Evolutionary conservation across 306 rosid species (phyloP), one percentile per base, ranked within the genome.

Genomic region (Heteromeles arbutifolia): DNA sequence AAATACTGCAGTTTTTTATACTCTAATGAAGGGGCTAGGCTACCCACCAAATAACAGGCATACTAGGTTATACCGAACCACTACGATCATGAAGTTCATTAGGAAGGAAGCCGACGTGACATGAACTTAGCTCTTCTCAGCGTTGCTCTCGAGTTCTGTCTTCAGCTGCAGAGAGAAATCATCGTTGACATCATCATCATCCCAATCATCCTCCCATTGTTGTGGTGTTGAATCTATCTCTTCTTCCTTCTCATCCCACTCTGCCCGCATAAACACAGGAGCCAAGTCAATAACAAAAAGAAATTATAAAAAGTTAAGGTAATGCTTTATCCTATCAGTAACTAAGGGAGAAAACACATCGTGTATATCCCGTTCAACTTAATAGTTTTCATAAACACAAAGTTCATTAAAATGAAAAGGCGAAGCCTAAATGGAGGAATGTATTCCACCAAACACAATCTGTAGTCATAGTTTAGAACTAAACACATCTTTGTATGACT

Each of bases 201-300:
- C 97, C 97, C 97, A 88, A 73, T 92, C 97, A 72, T 92, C 96
- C 77, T 92, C 96, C 96, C 97, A 90, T 80, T 92, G 93, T 74
- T 88, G 93, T 73, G 87, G 97, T 6, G 82, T 82, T 64, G 84
- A 81, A 74, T 92, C 93, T 69, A 84, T 90, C 12, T 86, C 96
- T 78, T 86, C 97, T 82, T 88, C 96, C 62, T 81, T 86, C 58
- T 78, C 92, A 17, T 84, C 92, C 97, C 93, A 90, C 80, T 82
- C 97, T 88, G 87, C 28, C 31, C 52, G 28, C 52, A 68, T 4
- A 32, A 66, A 69, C 5, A 45, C 13, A 62, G 32, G 14, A 69
- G 22, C 8, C 37, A 26, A 15, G 11, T 72, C 44, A 78, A 5
- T 48, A 29, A 0, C 37, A 5, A 37, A 25, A 59, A 22, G n/a